Evolutionary conservation across 169 alveolate species (phyloP).

Genomic region (Cryptosporidium ryanae): DNA sequence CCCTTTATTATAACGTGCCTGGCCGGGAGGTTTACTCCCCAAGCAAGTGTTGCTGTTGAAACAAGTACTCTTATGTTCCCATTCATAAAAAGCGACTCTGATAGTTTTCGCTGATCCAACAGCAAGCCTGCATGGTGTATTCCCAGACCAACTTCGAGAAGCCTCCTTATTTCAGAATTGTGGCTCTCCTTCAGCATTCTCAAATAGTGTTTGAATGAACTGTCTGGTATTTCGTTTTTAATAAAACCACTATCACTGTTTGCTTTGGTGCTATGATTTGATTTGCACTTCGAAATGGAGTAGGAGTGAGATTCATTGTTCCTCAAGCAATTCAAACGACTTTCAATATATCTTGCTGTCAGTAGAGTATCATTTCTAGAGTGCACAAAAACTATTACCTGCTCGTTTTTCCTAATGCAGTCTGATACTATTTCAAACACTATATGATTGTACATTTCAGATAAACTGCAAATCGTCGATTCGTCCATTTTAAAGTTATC

Average conservation of each 20-base stretch:
- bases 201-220: neutral
- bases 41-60: constrained; percentile 99
- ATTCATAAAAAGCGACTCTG: constrained; percentile 97
- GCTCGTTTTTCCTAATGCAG: constrained; percentile 85
- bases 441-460: constrained; percentile 81
- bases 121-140: constrained; percentile 99
- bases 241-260: neutral
- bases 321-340: constrained; percentile 31
- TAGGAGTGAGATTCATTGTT: neutral
- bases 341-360: constrained; percentile 93
- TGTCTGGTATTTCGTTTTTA: neutral
- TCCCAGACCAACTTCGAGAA: constrained; percentile 97
- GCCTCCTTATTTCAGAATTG: constrained; percentile 89
- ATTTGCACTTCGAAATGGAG: neutral
- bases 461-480: constrained; percentile 91
- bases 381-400: constrained; percentile 98
- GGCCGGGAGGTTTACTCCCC: constrained; percentile 99
- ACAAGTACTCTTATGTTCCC: constrained; percentile 95
- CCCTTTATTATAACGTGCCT: constrained; percentile 99
- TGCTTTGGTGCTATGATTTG: neutral
- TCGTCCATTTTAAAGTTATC: constrained; percentile 82
- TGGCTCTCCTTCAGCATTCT: constrained; percentile 28
- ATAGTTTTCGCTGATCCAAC: constrained; percentile 95
- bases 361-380: constrained; percentile 98
- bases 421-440: constrained; percentile 78